Percentiles rank a stretch among this genome's conserved stretches.
Evolutionary conservation across 2,329 filamentous ascomycete species (phyloP).

Genomic region (Westerdykella aurantiaca): DNA sequence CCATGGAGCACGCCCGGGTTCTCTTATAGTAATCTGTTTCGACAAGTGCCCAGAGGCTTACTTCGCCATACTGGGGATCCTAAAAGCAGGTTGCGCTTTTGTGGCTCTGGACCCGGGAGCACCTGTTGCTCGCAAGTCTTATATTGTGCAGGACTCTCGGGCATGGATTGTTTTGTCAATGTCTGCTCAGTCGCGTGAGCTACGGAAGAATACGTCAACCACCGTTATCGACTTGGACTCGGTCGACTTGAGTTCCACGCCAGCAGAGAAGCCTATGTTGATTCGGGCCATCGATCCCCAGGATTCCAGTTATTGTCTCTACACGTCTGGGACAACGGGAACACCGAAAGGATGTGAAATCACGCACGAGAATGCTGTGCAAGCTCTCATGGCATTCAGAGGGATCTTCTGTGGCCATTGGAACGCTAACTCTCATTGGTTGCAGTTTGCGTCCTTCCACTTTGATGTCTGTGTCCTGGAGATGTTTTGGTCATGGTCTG

Average conservation of each 20-base stretch:
- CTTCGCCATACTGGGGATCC: constrained; percentile 71
- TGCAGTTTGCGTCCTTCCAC: constrained; percentile 91
- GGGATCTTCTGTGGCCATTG: constrained; percentile 70
- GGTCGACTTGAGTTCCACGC: constrained; percentile 29
- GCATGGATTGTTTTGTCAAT: constrained; percentile 60
- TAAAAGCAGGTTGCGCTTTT: constrained; percentile 78
- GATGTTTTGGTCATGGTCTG: constrained; percentile 93
- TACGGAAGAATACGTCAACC: constrained; percentile 31
- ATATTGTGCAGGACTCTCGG: constrained; percentile 69
- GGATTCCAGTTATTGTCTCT: constrained; percentile 73
- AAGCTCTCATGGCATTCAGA: constrained; percentile 84
- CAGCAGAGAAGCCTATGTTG: constrained; percentile 27
- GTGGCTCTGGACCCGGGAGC: constrained; percentile 73
- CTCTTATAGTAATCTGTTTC: constrained; percentile 70
- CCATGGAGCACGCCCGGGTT: constrained; percentile 49
- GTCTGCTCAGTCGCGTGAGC: constrained; percentile 37
- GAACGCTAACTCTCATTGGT: constrained; percentile 67
- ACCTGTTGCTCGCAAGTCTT: constrained; percentile 65
- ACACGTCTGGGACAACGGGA: constrained; percentile 82
- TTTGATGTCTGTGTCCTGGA: constrained; percentile 92
- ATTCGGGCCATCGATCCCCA: constrained; percentile 36
- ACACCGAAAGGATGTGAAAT: constrained; percentile 84
- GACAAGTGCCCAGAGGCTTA: constrained; percentile 81
- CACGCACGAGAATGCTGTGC: constrained; percentile 81
- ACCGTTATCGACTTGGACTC: constrained; percentile 46